A percentile compares a stretch with the other conserved stretches of the same genome.
Evolutionary conservation across 2,329 filamentous ascomycete species (phyloP).

Genomic region (Paracorniculantispora psalliotae): DNA sequence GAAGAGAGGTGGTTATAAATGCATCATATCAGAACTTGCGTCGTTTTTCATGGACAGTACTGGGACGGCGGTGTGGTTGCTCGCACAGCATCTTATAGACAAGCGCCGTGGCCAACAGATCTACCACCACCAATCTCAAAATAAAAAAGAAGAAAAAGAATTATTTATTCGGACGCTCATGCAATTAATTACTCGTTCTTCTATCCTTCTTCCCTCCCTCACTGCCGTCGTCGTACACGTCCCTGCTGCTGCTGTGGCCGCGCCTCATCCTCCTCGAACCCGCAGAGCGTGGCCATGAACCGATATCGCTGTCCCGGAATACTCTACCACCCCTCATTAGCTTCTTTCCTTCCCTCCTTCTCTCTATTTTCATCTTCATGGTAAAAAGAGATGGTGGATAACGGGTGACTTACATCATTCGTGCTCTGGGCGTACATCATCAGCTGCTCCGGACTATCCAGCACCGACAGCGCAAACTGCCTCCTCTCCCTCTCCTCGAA

Average conservation of each 20-base stretch:
- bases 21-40: no score
- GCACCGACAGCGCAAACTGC: constrained; percentile 46
- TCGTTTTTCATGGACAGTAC: no score
- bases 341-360: not conserved
- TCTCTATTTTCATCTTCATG: not conserved
- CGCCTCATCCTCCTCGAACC: constrained; percentile 30
- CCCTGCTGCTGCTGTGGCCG: not conserved
- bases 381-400: not conserved
- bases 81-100: no score
- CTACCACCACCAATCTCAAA: no score
- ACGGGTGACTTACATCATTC: constrained; percentile 40
- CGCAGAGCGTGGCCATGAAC: constrained; percentile 53
- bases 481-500: constrained; percentile 40
- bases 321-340: constrained; percentile 37
- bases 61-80: no score
- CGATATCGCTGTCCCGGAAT: constrained; percentile 51
- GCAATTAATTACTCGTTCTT: not conserved
- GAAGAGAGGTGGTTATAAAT: no score
- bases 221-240: not conserved
- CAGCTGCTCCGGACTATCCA: constrained; percentile 53
- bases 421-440: constrained; percentile 54
- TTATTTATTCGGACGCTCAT: no score
- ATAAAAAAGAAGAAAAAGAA: no score
- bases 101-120: no score
- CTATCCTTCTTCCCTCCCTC: no score